Conservation (phyloP, 148 eudicot species). For the Camellia japonica region DNA sequence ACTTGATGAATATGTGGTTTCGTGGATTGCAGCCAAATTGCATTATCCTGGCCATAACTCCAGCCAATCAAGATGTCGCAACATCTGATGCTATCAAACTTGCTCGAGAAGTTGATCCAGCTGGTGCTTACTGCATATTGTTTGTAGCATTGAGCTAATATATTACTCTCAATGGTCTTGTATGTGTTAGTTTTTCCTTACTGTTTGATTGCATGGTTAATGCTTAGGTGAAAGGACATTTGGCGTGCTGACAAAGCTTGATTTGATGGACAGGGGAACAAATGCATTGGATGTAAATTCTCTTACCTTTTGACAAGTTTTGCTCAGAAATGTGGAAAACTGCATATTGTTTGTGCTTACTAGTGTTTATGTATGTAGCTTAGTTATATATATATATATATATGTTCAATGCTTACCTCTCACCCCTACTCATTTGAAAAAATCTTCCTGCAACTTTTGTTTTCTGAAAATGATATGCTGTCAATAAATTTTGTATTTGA, state of each 20-base stretch:
- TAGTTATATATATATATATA: no score
- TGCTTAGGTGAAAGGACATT: slow-evolving; percentile 58
- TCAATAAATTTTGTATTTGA: no score
- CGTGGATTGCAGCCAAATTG: slow-evolving; percentile 59
- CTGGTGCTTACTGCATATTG: slow-evolving; percentile 37
- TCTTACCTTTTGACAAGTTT: neutral
- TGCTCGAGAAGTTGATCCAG: slow-evolving; percentile 79
- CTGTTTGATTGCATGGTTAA: neutral
- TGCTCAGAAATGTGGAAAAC: neutral
- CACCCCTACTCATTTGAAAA: neutral
- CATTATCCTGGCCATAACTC: slow-evolving; percentile 84
- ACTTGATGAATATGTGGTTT: neutral
- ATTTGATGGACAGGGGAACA: slow-evolving; percentile 75
- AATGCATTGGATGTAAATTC: slow-evolving; percentile 55
- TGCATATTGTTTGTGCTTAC: neutral
- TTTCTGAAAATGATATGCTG: no score
- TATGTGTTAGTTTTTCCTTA: neutral
- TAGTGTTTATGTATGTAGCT: no score
- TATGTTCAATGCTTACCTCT: no score
- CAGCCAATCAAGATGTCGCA: slow-evolving; percentile 94
- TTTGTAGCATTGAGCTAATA: neutral
- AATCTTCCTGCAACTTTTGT: no score
- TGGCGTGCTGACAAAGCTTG: slow-evolving; percentile 73
- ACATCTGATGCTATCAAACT: slow-evolving; percentile 92
- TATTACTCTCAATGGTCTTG: neutral